These are phyloP conservation scores for Suillus variegatus DNA, from an alignment of 768 basidiomycete species.

Conservation along the genomic window DNA sequence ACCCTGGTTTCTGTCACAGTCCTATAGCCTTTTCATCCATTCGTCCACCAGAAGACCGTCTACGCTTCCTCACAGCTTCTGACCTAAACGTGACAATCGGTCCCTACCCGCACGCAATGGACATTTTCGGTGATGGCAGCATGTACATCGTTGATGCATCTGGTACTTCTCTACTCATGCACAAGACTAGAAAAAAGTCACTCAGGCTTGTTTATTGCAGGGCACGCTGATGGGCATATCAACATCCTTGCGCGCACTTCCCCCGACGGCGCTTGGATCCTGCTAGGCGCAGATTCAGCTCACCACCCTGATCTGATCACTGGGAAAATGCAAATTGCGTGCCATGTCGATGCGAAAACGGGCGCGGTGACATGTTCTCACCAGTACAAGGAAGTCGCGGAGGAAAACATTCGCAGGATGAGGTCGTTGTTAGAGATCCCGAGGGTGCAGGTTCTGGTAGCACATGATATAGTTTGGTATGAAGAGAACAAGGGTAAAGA, in stretches of 20 bases:
- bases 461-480: conserved; percentile 59
- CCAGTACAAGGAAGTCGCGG: conserved; percentile 41
- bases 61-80: conserved; percentile 31
- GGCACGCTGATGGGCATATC: conserved; percentile 55
- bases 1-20: conserved; percentile 40
- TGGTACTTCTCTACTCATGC: conserved; percentile 14
- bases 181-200: neutral
- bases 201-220: neutral
- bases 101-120: conserved; percentile 47
- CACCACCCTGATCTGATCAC: conserved; percentile 51
- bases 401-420: conserved; percentile 43
- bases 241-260: conserved; percentile 54
- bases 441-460: conserved; percentile 48
- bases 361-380: conserved; percentile 43
- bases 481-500: conserved; percentile 41
- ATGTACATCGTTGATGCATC: conserved; percentile 55
- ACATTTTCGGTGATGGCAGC: conserved; percentile 56
- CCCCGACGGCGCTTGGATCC: conserved; percentile 50
- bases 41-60: conserved; percentile 38
- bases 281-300: conserved; percentile 52
- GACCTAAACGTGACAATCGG: conserved; percentile 41
- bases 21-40: conserved; percentile 32
- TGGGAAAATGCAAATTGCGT: conserved; percentile 40
- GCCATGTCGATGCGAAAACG: conserved; percentile 10
- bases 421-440: conserved; percentile 37